Percentiles rank a stretch among this genome's conserved stretches.
Evolutionary conservation across 495 filamentous ascomycete species (phyloP).

Genomic region (Aspergillus haitiensis): DNA sequence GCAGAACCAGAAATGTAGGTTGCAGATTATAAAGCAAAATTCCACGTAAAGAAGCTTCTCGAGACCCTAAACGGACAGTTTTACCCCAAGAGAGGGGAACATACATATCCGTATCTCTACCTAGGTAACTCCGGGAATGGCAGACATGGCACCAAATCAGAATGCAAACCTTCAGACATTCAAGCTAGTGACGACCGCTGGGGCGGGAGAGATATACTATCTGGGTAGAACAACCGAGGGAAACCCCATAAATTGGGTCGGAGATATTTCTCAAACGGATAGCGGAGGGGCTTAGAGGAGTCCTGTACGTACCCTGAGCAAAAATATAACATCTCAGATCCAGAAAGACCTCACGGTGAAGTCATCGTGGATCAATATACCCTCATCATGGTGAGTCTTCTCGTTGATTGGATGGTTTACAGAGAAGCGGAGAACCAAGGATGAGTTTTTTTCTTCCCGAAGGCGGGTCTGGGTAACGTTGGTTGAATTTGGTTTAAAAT

Average conservation of each 20-base stretch:
- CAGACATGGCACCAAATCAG: background rate
- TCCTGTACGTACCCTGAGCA: no score
- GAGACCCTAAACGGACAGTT: background rate
- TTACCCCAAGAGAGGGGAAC: background rate
- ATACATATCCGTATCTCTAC: background rate
- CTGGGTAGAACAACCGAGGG: slow-evolving; percentile 33
- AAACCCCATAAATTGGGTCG: slow-evolving; percentile 15
- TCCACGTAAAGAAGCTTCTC: slow-evolving; percentile 16
- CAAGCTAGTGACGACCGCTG: background rate
- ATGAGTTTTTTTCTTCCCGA: background rate
- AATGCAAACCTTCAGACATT: background rate
- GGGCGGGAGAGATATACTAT: slow-evolving; percentile 28
- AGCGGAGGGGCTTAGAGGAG: background rate
- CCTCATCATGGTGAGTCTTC: background rate
- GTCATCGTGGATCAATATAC: slow-evolving; percentile 6
- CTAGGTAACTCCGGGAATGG: slow-evolving; percentile 15
- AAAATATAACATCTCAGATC: background rate
- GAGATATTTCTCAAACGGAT: slow-evolving; percentile 21
- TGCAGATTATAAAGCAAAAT: slow-evolving; percentile 21
- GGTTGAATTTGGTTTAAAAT: background rate
- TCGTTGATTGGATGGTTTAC: background rate
- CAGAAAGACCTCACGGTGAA: background rate
- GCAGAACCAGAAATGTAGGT: slow-evolving; percentile 6
- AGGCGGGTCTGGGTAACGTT: background rate
- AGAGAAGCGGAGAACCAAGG: background rate